A percentile compares a stretch with the other conserved stretches of the same genome.
Evolutionary conservation across 2,329 filamentous ascomycete species (phyloP).

Genomic region (Aureobasidium musti): DNA sequence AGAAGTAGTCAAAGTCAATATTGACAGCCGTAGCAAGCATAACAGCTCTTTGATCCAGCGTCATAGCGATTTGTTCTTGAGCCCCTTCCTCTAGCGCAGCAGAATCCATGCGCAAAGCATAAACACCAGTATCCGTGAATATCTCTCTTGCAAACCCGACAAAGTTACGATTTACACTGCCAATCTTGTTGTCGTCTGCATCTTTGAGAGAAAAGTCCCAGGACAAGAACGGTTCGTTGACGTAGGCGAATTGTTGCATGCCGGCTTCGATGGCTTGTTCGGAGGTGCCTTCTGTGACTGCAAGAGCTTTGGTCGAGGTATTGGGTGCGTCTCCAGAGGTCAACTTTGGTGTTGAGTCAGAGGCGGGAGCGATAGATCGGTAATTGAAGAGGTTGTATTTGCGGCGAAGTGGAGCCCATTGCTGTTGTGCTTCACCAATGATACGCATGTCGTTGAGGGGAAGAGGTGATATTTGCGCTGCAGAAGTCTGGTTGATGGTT

Average conservation of each 20-base stretch:
- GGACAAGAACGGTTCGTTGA: slow-evolving; percentile 64
- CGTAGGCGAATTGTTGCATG: slow-evolving; percentile 62
- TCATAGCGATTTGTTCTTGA: slow-evolving; percentile 55
- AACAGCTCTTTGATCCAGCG: slow-evolving; percentile 64
- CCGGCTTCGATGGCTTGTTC: slow-evolving; percentile 45
- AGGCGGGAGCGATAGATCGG: slow-evolving; percentile 45
- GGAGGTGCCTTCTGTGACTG: slow-evolving; percentile 42
- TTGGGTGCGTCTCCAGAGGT: slow-evolving; percentile 51
- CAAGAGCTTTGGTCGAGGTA: slow-evolving; percentile 52
- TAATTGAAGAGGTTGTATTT: slow-evolving; percentile 68
- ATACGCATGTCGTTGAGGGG: slow-evolving; percentile 61
- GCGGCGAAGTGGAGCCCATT: slow-evolving; percentile 63
- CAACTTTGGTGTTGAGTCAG: slow-evolving; percentile 43
- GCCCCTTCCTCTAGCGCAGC: slow-evolving; percentile 43
- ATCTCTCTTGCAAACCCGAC: slow-evolving; percentile 63
- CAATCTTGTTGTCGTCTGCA: slow-evolving; percentile 55
- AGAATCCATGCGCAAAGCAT: slow-evolving; percentile 65
- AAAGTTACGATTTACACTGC: slow-evolving; percentile 66
- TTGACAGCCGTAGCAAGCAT: slow-evolving; percentile 67
- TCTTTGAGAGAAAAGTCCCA: slow-evolving; percentile 65
- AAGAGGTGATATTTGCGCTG: slow-evolving; percentile 51
- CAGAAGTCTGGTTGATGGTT: slow-evolving; percentile 46
- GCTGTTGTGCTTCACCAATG: slow-evolving; percentile 64
- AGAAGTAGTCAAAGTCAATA: slow-evolving; percentile 69
- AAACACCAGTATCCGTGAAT: slow-evolving; percentile 67